These are phyloP conservation scores for Wickerhamomyces kurtzmanii DNA, from an alignment of 805 yeast genomes.

Conservation along the genomic window DNA sequence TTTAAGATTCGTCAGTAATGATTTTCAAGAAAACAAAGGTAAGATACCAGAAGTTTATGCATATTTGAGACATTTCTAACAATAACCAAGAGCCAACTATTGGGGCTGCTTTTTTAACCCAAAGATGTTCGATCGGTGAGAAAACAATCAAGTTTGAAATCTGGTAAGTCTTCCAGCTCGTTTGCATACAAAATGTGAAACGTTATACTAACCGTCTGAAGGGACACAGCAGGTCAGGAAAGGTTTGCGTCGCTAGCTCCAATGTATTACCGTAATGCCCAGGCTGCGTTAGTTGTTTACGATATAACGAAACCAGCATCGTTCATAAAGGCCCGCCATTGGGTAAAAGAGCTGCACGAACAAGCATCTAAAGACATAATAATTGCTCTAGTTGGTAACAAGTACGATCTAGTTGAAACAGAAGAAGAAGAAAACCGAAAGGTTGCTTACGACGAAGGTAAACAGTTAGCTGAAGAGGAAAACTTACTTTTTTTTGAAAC, in stretches of 20 bases:
- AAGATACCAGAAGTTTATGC: conserved; percentile 5
- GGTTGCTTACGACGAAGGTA: conserved; percentile 81
- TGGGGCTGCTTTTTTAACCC: conserved; percentile 96
- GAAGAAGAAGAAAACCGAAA: conserved; percentile 51
- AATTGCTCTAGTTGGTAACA: conserved; percentile 92
- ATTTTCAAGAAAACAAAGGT: conserved; percentile 87
- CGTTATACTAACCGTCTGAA: conserved; percentile 1
- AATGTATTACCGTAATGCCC: conserved; percentile 95
- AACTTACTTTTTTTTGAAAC: conserved; percentile 88
- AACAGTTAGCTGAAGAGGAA: conserved; percentile 83
- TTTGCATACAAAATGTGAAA: not conserved
- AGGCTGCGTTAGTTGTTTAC: conserved; percentile 92
- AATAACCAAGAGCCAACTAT: conserved; percentile 72
- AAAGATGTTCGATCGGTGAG: conserved; percentile 79
- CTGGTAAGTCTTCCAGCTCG: conserved; percentile 34
- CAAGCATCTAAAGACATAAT: conserved; percentile 90
- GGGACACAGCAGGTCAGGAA: conserved; percentile 97
- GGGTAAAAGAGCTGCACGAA: conserved; percentile 94
- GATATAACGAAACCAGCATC: conserved; percentile 94
- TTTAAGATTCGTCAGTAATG: conserved; percentile 85
- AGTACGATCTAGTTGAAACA: conserved; percentile 64
- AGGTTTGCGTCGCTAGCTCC: conserved; percentile 94
- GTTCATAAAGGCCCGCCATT: conserved; percentile 91
- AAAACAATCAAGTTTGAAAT: conserved; percentile 86
- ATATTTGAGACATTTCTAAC: conserved; percentile 4